phyloP scores from a whole-genome alignment of 1,139 yeast genomes.

The Kodamaea derodonti region DNA sequence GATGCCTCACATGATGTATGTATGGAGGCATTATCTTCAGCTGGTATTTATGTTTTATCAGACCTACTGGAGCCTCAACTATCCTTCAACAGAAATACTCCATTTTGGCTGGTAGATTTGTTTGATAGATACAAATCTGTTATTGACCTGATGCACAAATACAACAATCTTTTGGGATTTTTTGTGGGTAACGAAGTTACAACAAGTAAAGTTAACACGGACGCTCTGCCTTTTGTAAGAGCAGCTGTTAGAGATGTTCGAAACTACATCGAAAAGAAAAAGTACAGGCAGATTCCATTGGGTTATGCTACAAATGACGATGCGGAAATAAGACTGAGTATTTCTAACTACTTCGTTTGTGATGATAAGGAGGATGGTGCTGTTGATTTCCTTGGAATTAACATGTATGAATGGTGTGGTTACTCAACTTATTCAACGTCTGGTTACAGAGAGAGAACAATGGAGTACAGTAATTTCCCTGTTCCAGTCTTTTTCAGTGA shows the following conservation, averaged over 20 bases:
- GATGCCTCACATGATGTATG: slow-evolving; percentile 49
- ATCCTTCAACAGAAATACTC: slow-evolving; percentile 47
- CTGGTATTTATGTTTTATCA: slow-evolving; percentile 54
- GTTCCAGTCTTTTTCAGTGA: slow-evolving; percentile 61
- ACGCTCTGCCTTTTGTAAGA: slow-evolving; percentile 58
- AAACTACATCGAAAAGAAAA: slow-evolving; percentile 36
- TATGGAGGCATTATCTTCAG: slow-evolving; percentile 48
- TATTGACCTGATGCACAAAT: slow-evolving; percentile 46
- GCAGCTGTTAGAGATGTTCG: slow-evolving; percentile 60
- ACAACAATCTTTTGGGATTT: slow-evolving; percentile 51
- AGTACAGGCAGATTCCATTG: slow-evolving; percentile 51
- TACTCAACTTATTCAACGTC: slow-evolving; percentile 53
- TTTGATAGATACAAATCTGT: slow-evolving; percentile 42
- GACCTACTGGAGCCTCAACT: slow-evolving; percentile 53
- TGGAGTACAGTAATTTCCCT: slow-evolving; percentile 42
- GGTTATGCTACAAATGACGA: slow-evolving; percentile 65
- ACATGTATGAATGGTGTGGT: slow-evolving; percentile 71
- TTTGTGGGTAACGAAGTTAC: slow-evolving; percentile 65
- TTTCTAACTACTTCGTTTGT: slow-evolving; percentile 52
- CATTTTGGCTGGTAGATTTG: slow-evolving; percentile 43
- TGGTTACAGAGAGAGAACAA: slow-evolving; percentile 54
- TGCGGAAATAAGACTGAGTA: slow-evolving; percentile 40
- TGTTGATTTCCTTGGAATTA: slow-evolving; percentile 56
- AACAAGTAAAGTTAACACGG: slow-evolving; percentile 43
- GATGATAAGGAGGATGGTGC: slow-evolving; percentile 25